Base-by-base conservation (phyloP, 805 yeast species). In the Lachancea lanzarotensis region DNA sequence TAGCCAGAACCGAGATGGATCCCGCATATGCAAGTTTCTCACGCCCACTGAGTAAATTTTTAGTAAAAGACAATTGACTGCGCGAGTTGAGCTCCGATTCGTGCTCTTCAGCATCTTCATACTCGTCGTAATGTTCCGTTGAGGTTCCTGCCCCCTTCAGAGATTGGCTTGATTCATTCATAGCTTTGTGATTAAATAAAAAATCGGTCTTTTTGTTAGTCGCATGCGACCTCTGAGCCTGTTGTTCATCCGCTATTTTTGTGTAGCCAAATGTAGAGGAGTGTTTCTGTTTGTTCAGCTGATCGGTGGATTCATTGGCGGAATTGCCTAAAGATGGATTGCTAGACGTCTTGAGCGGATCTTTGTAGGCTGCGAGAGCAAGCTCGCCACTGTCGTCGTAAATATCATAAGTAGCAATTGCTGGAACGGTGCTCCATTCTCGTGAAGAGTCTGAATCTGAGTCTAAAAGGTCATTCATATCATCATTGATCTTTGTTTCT, bases 11-110 rank as follows among this genome's bases (percentile, higher is more conserved):
- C 53, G 85, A 83, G 8, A 84, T 80, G 9, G 91, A 72, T 0
- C 96, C 98, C 6, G 85, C 84, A 59, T 93, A 93, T 2, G 98
- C 98, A 49, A 90, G 82, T 56, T 86, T 82, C 62, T 93, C 96
- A 13, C 83, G 71, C 15, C 88, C 98, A 7, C 80, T 73, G 13
- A 93, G 72, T 78, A 93, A 76, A 19, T 79, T 76, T 60, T 82
- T 87, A 4, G 97, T 93, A 1, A 91, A 76, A 43, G 78, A 78
- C 51, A 93, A 68, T 45, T 90, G 95, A 40, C 55, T 52, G 17
- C 59, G 62, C 8, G 65, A 57, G 17, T 63, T 69, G 12, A 68
- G 52, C 18, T 73, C 74, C 17, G 55, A 54, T 38, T 63, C 72
- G 13, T 69, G 67, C 40, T 62, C 66, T 26, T 68, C 81, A 35